phyloP scores from a whole-genome alignment of 768 basidiomycete species.

The Sistotremastrum niveocremeum region DNA sequence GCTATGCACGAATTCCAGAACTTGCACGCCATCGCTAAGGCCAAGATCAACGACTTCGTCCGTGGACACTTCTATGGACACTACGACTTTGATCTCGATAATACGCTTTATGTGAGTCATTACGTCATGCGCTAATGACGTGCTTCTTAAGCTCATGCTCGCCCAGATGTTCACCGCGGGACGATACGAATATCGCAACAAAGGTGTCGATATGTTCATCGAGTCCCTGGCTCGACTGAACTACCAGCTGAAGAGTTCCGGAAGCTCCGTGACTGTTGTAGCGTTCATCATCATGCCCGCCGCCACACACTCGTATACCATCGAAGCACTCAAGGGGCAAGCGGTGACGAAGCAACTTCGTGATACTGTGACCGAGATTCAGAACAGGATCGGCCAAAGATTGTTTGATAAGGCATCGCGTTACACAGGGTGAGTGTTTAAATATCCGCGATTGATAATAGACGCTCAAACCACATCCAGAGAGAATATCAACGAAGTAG shows the following conservation, averaged over 20 bases:
- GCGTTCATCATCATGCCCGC: conserved; percentile 99
- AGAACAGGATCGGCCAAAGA: conserved; percentile 80
- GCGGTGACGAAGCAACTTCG: conserved; percentile 94
- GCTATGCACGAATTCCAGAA: conserved; percentile 99
- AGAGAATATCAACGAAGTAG: conserved; percentile 58
- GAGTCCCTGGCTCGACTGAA: conserved; percentile 86
- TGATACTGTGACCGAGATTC: conserved; percentile 93
- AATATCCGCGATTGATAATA: background rate
- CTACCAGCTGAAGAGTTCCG: conserved; percentile 43
- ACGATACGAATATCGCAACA: conserved; percentile 97
- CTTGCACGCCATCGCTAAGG: conserved; percentile 79
- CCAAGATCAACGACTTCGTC: conserved; percentile 98
- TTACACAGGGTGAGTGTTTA: conserved; percentile 64
- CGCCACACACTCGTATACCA: conserved; percentile 87
- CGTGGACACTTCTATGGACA: conserved; percentile 97
- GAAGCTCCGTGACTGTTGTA: conserved; percentile 74
- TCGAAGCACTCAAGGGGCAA: conserved; percentile 94
- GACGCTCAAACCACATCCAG: background rate
- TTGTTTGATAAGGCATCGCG: conserved; percentile 91
- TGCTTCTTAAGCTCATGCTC: background rate
- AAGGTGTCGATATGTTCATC: conserved; percentile 99
- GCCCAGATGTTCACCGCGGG: conserved; percentile 96
- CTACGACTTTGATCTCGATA: conserved; percentile 91
- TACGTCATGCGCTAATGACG: conserved; percentile 4
- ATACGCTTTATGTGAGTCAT: conserved; percentile 63